These are phyloP conservation scores for Dactylellina sp. DNA, from an alignment of 2,329 filamentous ascomycete species.

Conservation along the genomic window DNA sequence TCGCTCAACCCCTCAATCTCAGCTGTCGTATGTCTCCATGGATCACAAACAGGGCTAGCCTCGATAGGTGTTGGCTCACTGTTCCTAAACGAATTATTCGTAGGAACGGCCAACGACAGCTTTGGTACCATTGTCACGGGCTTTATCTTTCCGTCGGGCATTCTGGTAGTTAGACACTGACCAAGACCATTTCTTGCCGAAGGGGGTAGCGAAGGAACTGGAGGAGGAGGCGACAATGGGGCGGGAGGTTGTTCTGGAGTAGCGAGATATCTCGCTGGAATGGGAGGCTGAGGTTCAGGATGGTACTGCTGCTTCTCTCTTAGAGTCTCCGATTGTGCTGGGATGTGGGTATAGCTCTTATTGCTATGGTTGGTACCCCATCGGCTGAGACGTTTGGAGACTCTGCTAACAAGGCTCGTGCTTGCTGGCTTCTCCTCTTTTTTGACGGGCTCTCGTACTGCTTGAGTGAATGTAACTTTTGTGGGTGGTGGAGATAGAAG, in stretches of 20 bases:
- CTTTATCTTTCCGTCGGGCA: conserved; percentile 24
- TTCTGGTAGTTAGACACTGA: conserved; percentile 38
- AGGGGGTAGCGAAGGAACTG: conserved; percentile 8
- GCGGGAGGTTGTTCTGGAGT: neutral
- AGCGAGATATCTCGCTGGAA: neutral
- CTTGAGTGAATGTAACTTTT: conserved; percentile 47
- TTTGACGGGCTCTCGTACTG: conserved; percentile 20
- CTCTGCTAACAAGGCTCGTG: conserved; percentile 8
- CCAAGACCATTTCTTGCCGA: conserved; percentile 32
- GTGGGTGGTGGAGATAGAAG: conserved; percentile 40
- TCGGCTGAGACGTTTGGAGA: conserved; percentile 39
- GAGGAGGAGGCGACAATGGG: conserved; percentile 21
- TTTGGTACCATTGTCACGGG: conserved; percentile 42
- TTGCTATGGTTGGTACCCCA: conserved; percentile 21
- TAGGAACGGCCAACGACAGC: conserved; percentile 31
- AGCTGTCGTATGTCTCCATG: conserved; percentile 38
- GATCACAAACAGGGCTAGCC: conserved; percentile 39
- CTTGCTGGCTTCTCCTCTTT: conserved; percentile 8
- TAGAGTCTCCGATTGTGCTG: neutral
- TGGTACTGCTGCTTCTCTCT: neutral
- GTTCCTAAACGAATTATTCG: neutral
- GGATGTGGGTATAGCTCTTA: conserved; percentile 15
- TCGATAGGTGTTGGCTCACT: conserved; percentile 43
- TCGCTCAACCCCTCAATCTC: conserved; percentile 36
- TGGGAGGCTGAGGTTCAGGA: neutral